Percentiles rank a stretch among this genome's conserved stretches.
These are phyloP conservation scores for Claviceps capensis DNA, from an alignment of 2,329 filamentous ascomycete genomes.

Conservation along the genomic window DNA sequence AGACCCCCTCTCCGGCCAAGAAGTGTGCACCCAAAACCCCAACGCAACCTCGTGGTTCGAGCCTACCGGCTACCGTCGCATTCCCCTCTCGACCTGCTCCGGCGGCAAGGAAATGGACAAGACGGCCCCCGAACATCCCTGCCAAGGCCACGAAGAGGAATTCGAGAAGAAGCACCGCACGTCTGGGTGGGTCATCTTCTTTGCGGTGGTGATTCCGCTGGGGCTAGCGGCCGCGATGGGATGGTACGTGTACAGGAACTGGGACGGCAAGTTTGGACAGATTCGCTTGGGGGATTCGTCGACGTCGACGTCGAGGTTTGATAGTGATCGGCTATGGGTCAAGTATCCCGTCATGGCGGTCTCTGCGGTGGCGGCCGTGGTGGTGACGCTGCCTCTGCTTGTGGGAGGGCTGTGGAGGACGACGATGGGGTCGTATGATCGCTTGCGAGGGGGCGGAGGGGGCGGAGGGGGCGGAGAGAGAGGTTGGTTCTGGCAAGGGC, in stretches of 20 bases:
- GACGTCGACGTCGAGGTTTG: slow-evolving; percentile 27
- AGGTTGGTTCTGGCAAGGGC: slow-evolving; percentile 40
- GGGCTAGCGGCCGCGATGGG: slow-evolving; percentile 56
- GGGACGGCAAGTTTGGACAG: slow-evolving; percentile 81
- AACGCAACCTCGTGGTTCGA: slow-evolving; percentile 67
- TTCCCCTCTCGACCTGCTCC: slow-evolving; percentile 77
- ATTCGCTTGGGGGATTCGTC: slow-evolving; percentile 70
- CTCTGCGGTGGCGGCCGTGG: slow-evolving; percentile 48
- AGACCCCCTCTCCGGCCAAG: slow-evolving; percentile 36
- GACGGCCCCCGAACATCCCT: slow-evolving; percentile 39
- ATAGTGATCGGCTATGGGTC: slow-evolving; percentile 64
- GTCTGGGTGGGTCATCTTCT: slow-evolving; percentile 65
- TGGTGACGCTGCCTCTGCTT: slow-evolving; percentile 55
- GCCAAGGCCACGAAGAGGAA: slow-evolving; percentile 69
- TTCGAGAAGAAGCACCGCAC: slow-evolving; percentile 58
- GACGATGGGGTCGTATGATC: slow-evolving; percentile 36
- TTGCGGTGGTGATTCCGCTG: slow-evolving; percentile 69
- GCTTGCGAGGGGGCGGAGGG: slow-evolving; percentile 31
- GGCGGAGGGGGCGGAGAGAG: slow-evolving; percentile 32
- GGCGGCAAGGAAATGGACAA: slow-evolving; percentile 66
- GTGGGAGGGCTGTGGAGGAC: slow-evolving; percentile 59
- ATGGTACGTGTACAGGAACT: slow-evolving; percentile 75
- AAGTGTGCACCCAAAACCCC: slow-evolving; percentile 46
- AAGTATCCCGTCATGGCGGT: slow-evolving; percentile 67
- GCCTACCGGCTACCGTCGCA: slow-evolving; percentile 75